Evolutionary conservation across 2,329 filamentous ascomycete species (phyloP), one percentile per base, ranked within the genome.

Genomic region (Cercospora sesami): DNA sequence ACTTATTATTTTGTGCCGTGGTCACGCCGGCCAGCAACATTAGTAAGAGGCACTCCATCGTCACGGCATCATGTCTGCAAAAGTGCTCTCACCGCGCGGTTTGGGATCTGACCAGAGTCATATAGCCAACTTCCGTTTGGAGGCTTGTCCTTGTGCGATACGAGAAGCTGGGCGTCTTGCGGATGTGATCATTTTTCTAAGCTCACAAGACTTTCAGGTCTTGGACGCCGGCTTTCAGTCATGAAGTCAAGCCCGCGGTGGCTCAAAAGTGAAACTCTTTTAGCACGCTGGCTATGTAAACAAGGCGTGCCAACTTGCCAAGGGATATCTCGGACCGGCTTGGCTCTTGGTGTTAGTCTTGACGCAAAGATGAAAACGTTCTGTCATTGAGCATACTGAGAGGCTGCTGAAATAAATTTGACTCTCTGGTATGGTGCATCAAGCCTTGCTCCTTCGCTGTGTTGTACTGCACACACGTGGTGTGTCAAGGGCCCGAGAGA

Each of bases 271-370:
- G 36, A 42, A 42, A 42, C 36, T 42, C 45, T 48, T 14, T 48
- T 48, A 48, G 45, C 45, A 48, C 21, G 18, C 45, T 48, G 21
- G n/a, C 45, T 26, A 23, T 51, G 48, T 1, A 55, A 26, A 28
- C 48, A 55, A 55, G 48, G 48, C 48, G 48, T 55, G 48, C 48
- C 45, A 51, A 51, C 45, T 42, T 23, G 45, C 45, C 48, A 55
- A 55, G 48, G 23, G 48, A 16, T 23, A 55, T 55, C 48, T 55
- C 48, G 21, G 21, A 28, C 48, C 48, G 48, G 48, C 48, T 55
- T 55, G 48, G 48, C 48, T 26, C 48, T 55, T 55, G 48, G 48
- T 28, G 48, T 42, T 42, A 9, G 48, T 55, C 48, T 55, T 55
- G 48, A 53, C 21, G 21, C 48, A 28, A 42, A 26, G 23, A 53